Percentiles rank a stretch among this genome's conserved stretches.
Conservation (phyloP, 352 stramenopile species). For the Globisporangium solare region DNA sequence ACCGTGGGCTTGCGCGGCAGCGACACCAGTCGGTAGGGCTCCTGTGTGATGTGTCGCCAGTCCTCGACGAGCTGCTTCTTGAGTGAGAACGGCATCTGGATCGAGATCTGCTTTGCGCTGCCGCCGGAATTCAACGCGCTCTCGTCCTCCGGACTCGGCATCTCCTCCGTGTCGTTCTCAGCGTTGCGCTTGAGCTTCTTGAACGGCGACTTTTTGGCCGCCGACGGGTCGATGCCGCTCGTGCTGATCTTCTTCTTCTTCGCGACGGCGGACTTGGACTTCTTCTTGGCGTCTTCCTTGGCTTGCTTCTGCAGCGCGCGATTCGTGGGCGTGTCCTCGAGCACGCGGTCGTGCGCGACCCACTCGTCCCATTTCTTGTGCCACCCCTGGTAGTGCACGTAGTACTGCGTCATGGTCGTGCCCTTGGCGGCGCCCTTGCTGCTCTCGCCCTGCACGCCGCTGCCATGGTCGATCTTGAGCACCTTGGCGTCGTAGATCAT, state of each 20-base stretch:
- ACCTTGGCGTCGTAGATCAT: conserved; percentile 88
- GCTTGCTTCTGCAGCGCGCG: conserved; percentile 51
- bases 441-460: conserved; percentile 35
- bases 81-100: conserved; percentile 88
- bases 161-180: conserved; percentile 68
- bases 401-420: conserved; percentile 60
- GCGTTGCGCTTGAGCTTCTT: conserved; percentile 67
- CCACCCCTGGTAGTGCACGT: conserved; percentile 90
- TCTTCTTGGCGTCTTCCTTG: conserved; percentile 28
- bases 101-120: conserved; percentile 41
- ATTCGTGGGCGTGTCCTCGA: conserved; percentile 62
- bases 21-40: conserved; percentile 72
- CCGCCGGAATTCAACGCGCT: conserved; percentile 8
- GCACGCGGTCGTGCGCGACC: conserved; percentile 65
- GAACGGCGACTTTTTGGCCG: conserved; percentile 61
- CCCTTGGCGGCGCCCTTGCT: conserved; percentile 5
- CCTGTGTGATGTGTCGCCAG: conserved; percentile 86
- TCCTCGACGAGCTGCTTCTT: conserved; percentile 91
- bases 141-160: conserved; percentile 21
- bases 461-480: conserved; percentile 74
- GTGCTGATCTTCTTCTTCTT: conserved; percentile 70
- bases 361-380: conserved; percentile 92
- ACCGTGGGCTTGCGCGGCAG: conserved; percentile 79
- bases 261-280: conserved; percentile 32
- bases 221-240: conserved; percentile 40